phyloP scores from a whole-genome alignment of 352 stramenopile genomes.

The Globisporangium nagaii region DNA sequence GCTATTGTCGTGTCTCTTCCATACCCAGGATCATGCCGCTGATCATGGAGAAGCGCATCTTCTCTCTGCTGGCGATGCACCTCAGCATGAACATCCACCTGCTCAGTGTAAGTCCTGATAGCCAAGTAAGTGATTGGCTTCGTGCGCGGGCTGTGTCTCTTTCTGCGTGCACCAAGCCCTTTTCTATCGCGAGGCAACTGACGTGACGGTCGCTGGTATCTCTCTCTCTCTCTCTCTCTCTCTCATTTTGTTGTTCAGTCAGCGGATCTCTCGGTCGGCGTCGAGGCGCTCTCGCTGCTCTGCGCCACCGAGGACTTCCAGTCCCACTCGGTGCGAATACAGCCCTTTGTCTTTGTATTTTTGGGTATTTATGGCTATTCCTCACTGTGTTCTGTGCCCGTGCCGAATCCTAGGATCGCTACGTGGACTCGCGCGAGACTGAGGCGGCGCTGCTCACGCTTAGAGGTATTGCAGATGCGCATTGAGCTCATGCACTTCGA shows the following conservation, averaged over 20 bases:
- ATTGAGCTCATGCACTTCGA: neutral
- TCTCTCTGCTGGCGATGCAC: constrained; percentile 73
- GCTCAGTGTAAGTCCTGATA: constrained; percentile 29
- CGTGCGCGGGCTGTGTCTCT: no score
- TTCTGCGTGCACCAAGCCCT: no score
- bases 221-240: no score
- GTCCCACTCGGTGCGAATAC: constrained; percentile 43
- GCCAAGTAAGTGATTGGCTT: constrained; percentile 9
- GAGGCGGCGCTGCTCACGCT: constrained; percentile 45
- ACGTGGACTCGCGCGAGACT: constrained; percentile 59
- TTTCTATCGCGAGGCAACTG: no score
- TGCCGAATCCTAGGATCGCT: constrained; percentile 31
- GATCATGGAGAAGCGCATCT: constrained; percentile 74
- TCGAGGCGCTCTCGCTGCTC: constrained; percentile 68
- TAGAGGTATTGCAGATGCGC: constrained; percentile 26
- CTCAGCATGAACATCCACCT: constrained; percentile 54
- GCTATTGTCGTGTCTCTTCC: neutral
- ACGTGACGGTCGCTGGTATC: no score
- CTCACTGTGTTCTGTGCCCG: no score
- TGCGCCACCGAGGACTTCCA: constrained; percentile 84
- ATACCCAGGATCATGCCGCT: constrained; percentile 75
- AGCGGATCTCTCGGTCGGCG: constrained; percentile 45
- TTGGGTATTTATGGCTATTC: no score
- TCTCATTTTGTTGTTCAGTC: constrained; percentile 25
- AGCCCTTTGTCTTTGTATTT: no score